phyloP scores from a whole-genome alignment of 169 alveolate species.

The Cyclospora cayetanensis region DNA sequence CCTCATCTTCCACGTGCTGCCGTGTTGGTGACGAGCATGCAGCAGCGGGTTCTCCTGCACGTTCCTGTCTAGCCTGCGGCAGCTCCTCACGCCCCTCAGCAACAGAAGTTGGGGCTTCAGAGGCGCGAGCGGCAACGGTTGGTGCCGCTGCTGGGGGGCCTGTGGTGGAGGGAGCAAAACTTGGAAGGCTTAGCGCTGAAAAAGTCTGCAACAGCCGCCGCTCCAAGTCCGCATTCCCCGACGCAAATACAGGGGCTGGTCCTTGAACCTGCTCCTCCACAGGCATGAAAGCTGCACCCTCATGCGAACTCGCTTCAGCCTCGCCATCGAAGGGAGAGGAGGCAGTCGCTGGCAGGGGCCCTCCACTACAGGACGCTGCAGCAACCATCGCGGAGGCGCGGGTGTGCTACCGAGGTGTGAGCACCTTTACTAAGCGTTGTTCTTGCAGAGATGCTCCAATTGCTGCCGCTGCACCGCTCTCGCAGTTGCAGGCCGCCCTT shows the following conservation, averaged over 20 bases:
- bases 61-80: too few species aligned
- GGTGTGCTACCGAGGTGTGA: too few species aligned
- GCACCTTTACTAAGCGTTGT: too few species aligned
- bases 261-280: not conserved
- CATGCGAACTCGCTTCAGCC: too few species aligned
- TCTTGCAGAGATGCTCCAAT: too few species aligned
- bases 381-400: not conserved
- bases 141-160: not conserved
- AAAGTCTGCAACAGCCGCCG: constrained; percentile 56
- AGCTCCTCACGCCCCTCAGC: not conserved
- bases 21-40: too few species aligned
- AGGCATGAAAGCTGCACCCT: too few species aligned
- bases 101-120: not conserved
- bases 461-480: too few species aligned
- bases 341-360: not conserved
- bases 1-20: too few species aligned
- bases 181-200: constrained; percentile 28
- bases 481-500: too few species aligned
- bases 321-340: not conserved
- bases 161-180: too few species aligned
- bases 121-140: not conserved
- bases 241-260: constrained; percentile 33
- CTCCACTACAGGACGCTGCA: not conserved
- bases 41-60: too few species aligned
- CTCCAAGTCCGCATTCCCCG: constrained; percentile 11